Evolutionary conservation across 371 early-diverging fungal genomes (phyloP), one percentile per base, ranked within the genome.

Genomic region (Apophysomyces ossiformis): DNA sequence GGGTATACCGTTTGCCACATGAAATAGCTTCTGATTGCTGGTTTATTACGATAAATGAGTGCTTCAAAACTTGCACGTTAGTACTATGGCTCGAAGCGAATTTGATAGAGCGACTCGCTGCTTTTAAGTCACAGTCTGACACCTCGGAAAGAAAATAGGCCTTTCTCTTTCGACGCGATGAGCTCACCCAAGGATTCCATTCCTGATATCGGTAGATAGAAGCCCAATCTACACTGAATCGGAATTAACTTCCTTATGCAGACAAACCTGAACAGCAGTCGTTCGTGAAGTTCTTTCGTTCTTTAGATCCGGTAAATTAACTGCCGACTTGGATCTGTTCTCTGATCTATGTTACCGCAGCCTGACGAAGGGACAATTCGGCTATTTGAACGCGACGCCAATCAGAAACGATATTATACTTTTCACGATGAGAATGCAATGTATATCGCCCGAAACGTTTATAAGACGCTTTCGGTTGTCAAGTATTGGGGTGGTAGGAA

Each of bases 351-450:
- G 7, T 45, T 21, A 44, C 66, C 37, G 6, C 13, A 81, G 76
- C 36, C 67, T 13, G 72, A 68, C 7, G 85, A 77, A 60, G 79
- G 80, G 4, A 89, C 90, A 13, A 79, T 94, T 35, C 82, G 93
- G 0, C 69, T 94, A 38, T 94, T 92, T 66, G 93, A 92, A 69
- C 83, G 94, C 41, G 78, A 84, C 37, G 71, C 72, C 7, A 81
- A 74, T 57, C 77, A 75, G 18, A 68, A 73, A 21, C 54, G 47
- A 37, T 79, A 79, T 57, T 97, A 95, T 72, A 92, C 90, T 46
- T 90, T 93, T 1, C 97, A 97, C 69, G 97, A 94, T 1, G 89
- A 91, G 7, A 95, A 97, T 68, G 98, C 99, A 0, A 68, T 85
- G 16, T 93, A 87, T 67, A 87, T 95, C 21, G 96, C 98, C 5